phyloP scores from a whole-genome alignment of 768 basidiomycete genomes.

The Neoboletus magnificus region DNA sequence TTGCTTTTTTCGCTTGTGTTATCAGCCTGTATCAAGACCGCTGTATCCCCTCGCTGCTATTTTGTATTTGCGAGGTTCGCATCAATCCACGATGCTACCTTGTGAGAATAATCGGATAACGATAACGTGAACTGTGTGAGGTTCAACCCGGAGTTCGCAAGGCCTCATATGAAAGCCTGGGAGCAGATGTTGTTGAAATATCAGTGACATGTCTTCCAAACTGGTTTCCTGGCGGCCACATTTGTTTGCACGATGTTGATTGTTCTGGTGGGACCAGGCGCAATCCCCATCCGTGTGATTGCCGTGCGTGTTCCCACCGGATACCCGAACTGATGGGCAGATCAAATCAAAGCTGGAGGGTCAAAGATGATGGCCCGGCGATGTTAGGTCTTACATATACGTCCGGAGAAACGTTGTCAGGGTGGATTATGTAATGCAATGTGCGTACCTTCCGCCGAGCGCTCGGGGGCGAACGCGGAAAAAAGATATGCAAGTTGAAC shows the following conservation, averaged over 20 bases:
- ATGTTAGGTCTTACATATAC: background rate
- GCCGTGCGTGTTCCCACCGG: conserved; percentile 4
- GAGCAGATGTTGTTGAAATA: conserved; percentile 2
- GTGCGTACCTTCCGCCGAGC: background rate
- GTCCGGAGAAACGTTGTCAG: background rate
- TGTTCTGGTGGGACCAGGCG: conserved; percentile 3
- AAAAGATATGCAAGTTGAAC: background rate
- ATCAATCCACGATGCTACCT: conserved; percentile 12
- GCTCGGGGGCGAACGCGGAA: background rate
- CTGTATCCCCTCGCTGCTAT: conserved; percentile 19
- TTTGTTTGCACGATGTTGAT: background rate
- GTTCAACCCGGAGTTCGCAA: conserved; percentile 5
- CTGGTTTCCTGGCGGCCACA: background rate
- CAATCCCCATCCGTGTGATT: background rate
- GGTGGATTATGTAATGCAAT: conserved; percentile 12
- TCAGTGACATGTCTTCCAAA: conserved; percentile 2
- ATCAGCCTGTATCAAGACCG: conserved; percentile 24
- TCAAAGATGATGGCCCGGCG: background rate
- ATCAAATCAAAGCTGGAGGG: background rate
- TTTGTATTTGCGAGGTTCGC: conserved; percentile 16
- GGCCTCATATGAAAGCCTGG: conserved; percentile 5
- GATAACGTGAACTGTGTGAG: conserved; percentile 14
- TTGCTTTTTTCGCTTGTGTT: conserved; percentile 17
- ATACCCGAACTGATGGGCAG: background rate
- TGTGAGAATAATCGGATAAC: conserved; percentile 22